These are phyloP conservation scores for Acrodontium crateriforme DNA, from an alignment of 2,329 filamentous ascomycete genomes.

Conservation along the genomic window DNA sequence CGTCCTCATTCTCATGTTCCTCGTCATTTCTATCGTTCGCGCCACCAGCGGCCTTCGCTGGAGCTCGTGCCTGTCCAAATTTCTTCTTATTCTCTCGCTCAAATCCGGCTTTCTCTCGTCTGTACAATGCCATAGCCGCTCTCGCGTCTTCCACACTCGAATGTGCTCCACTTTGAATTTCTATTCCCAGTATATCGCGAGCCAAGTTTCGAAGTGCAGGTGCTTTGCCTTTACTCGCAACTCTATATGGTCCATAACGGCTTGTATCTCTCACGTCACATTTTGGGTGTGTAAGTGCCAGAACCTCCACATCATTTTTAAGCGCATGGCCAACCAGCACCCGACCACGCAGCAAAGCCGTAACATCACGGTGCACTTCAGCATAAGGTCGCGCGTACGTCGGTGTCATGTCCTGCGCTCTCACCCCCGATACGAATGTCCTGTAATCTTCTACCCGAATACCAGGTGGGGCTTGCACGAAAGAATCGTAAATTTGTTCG, in stretches of 20 bases:
- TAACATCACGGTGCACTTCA: conserved; percentile 61
- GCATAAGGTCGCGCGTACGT: conserved; percentile 43
- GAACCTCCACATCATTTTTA: conserved; percentile 58
- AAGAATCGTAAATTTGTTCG: conserved; percentile 85
- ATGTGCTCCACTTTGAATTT: conserved; percentile 48
- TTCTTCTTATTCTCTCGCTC: conserved; percentile 64
- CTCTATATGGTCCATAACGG: conserved; percentile 59
- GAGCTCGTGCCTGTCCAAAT: conserved; percentile 30
- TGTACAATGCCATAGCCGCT: conserved; percentile 79
- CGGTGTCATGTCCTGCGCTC: conserved; percentile 54
- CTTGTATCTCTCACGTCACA: conserved; percentile 76
- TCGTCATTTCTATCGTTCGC: conserved; percentile 14
- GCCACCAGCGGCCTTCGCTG: conserved; percentile 7
- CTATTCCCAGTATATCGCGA: conserved; percentile 41
- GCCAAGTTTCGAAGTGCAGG: conserved; percentile 51
- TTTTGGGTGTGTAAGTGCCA: conserved; percentile 66
- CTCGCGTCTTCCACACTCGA: conserved; percentile 63
- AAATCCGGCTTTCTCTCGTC: conserved; percentile 69
- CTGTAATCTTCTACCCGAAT: conserved; percentile 83
- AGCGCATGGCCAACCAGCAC: conserved; percentile 77
- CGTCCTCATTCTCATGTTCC: conserved; percentile 9
- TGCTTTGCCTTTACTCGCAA: conserved; percentile 52
- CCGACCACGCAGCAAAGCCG: conserved; percentile 51
- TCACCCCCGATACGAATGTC: conserved; percentile 72
- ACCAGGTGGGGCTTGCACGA: conserved; percentile 48